A percentile compares a stretch with the other conserved stretches of the same genome.
phyloP scores from a whole-genome alignment of 2,329 filamentous ascomycete genomes.

The Fusarium guadeloupense region DNA sequence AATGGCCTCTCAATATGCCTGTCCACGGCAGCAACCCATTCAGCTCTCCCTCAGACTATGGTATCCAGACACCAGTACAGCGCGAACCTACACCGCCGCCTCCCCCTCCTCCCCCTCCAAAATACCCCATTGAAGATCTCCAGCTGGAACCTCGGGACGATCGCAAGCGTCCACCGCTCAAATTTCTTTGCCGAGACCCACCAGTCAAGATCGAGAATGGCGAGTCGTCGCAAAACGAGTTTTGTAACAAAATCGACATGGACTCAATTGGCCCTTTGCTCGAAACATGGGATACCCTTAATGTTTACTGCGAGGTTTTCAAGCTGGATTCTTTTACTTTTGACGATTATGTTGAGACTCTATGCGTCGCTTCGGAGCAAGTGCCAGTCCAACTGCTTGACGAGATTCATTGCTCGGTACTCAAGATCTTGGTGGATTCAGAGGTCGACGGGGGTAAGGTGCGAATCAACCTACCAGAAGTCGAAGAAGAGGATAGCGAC shows the following conservation, averaged over 20 bases:
- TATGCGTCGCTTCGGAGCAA: slow-evolving; percentile 79
- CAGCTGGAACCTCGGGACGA: slow-evolving; percentile 77
- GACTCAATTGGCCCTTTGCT: slow-evolving; percentile 85
- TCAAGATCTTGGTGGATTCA: slow-evolving; percentile 84
- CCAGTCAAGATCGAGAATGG: slow-evolving; percentile 58
- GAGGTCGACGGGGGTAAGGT: slow-evolving; percentile 81
- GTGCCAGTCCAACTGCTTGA: slow-evolving; percentile 84
- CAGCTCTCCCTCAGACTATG: slow-evolving; percentile 56
- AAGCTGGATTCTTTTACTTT: slow-evolving; percentile 96
- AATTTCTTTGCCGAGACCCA: slow-evolving; percentile 77
- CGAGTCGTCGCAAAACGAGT: slow-evolving; percentile 18
- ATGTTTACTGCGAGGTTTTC: slow-evolving; percentile 97
- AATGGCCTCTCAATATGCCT: slow-evolving; percentile 46
- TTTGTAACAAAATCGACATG: slow-evolving; percentile 71
- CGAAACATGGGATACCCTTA: slow-evolving; percentile 95
- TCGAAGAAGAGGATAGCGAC: slow-evolving; percentile 75
- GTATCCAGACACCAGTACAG: slow-evolving; percentile 45
- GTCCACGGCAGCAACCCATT: slow-evolving; percentile 56
- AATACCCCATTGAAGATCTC: slow-evolving; percentile 95
- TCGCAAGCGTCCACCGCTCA: slow-evolving; percentile 75
- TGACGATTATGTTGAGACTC: slow-evolving; percentile 91
- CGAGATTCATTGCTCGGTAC: slow-evolving; percentile 89
- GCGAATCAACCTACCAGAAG: slow-evolving; percentile 78
- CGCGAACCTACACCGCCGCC: slow-evolving; percentile 61
- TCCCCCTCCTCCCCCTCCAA: slow-evolving; percentile 78